These are phyloP conservation scores for Carex cristatella DNA, from an alignment of 176 grass and related monocot genomes.

Conservation along the genomic window DNA sequence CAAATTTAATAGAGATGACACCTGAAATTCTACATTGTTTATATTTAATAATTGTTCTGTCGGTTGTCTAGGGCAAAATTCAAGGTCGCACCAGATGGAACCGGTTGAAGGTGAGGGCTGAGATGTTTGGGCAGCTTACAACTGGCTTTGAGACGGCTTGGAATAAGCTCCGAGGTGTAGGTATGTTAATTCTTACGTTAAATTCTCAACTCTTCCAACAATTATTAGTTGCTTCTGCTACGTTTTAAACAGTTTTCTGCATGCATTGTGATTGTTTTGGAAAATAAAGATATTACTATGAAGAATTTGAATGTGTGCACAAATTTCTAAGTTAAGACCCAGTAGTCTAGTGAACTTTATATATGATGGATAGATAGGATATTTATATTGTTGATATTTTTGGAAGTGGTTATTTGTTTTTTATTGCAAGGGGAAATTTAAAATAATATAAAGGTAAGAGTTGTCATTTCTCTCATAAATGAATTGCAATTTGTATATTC, in stretches of 20 bases:
- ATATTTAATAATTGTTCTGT: neutral
- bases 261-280: neutral
- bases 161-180: constrained; percentile 88
- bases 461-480: neutral
- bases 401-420: neutral
- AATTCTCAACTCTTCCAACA: neutral
- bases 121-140: constrained; percentile 98
- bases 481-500: neutral
- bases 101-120: constrained; percentile 56
- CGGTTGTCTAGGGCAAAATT: constrained; percentile 3
- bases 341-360: neutral
- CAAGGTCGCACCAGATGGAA: constrained; percentile 7
- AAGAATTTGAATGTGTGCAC: neutral
- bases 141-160: constrained; percentile 86
- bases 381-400: neutral
- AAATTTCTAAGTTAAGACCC: neutral
- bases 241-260: neutral
- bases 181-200: constrained; percentile 26
- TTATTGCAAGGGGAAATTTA: neutral
- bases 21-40: neutral
- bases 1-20: neutral
- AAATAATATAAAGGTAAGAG: neutral
- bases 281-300: neutral
- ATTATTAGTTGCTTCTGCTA: neutral
- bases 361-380: neutral